Evolutionary conservation across 1,284 basidiomycete species (phyloP).

Genomic region (Fistulinella cinereoalba): DNA sequence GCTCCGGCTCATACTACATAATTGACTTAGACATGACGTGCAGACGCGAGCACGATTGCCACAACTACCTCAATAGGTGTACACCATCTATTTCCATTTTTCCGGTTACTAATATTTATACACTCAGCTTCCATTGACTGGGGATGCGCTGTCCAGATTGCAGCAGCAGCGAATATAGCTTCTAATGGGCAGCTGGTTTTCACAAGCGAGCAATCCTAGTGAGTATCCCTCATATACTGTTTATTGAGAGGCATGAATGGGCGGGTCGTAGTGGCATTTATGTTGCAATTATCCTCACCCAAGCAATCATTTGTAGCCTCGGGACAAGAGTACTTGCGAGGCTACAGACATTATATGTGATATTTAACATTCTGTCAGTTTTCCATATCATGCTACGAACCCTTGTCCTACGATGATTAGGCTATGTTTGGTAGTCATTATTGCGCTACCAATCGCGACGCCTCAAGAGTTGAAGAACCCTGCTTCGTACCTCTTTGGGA

Average conservation of each 20-base stretch:
- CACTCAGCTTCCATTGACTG: conserved; percentile 41
- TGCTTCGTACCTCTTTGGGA: conserved; percentile 40
- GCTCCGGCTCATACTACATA: background rate
- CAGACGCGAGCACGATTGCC: conserved; percentile 41
- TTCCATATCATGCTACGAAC: too few species aligned
- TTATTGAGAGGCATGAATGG: background rate
- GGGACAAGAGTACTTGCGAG: conserved; percentile 38
- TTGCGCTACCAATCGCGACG: conserved; percentile 47
- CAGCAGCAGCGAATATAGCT: conserved; percentile 37
- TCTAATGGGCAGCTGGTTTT: conserved; percentile 30
- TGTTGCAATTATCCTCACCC: conserved; percentile 30
- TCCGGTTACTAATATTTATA: background rate
- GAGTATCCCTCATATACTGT: conserved; percentile 3
- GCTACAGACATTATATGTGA: conserved; percentile 31
- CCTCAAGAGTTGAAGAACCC: conserved; percentile 42
- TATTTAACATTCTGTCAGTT: conserved; percentile 34
- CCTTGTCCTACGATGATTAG: conserved; percentile 25
- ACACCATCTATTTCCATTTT: background rate
- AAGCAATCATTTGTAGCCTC: conserved; percentile 42
- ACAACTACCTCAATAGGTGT: conserved; percentile 35
- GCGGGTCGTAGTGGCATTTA: conserved; percentile 31
- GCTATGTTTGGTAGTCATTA: conserved; percentile 42
- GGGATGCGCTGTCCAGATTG: conserved; percentile 40
- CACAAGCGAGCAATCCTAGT: conserved; percentile 34
- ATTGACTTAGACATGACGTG: background rate